Percentiles rank a stretch among this genome's conserved stretches.
phyloP scores from a whole-genome alignment of 192 early-diverging fungal species.

The Backusella westeae region DNA sequence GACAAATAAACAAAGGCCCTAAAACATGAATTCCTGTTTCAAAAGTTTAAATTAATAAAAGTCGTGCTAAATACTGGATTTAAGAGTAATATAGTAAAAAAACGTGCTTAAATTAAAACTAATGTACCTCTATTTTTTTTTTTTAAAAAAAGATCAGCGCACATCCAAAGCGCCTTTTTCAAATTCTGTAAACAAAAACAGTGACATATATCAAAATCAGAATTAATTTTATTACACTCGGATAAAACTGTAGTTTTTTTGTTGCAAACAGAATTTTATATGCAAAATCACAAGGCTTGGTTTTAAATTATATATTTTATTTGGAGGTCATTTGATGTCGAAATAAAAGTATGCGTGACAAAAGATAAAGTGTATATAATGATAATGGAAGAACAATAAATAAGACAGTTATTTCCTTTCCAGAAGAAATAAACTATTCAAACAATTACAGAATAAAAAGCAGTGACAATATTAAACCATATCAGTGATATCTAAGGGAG shows the following conservation, averaged over 20 bases:
- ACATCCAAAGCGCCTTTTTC: background rate
- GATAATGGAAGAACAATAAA: background rate
- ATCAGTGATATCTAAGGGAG: slow-evolving; percentile 22
- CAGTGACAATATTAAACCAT: background rate
- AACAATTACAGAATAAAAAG: background rate
- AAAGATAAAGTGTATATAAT: slow-evolving; percentile 3
- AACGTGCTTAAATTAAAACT: background rate
- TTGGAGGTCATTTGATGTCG: background rate
- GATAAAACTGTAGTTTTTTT: background rate
- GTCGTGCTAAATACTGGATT: background rate
- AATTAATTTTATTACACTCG: background rate
- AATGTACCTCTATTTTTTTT: background rate
- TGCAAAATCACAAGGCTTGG: background rate
- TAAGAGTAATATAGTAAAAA: background rate
- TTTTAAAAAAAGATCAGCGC: background rate
- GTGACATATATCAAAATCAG: background rate
- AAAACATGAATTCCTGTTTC: background rate
- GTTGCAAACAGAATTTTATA: background rate
- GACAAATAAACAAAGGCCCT: background rate
- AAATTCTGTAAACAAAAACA: background rate
- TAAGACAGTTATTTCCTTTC: slow-evolving; percentile 7
- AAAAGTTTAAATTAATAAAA: background rate
- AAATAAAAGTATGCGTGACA: background rate
- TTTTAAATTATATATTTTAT: background rate
- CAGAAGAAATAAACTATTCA: slow-evolving; percentile 8